A percentile compares a stretch with the other conserved stretches of the same genome.
Evolutionary conservation across 495 filamentous ascomycete genomes (phyloP).

Genomic region (Lasiosphaeris hirsuta): DNA sequence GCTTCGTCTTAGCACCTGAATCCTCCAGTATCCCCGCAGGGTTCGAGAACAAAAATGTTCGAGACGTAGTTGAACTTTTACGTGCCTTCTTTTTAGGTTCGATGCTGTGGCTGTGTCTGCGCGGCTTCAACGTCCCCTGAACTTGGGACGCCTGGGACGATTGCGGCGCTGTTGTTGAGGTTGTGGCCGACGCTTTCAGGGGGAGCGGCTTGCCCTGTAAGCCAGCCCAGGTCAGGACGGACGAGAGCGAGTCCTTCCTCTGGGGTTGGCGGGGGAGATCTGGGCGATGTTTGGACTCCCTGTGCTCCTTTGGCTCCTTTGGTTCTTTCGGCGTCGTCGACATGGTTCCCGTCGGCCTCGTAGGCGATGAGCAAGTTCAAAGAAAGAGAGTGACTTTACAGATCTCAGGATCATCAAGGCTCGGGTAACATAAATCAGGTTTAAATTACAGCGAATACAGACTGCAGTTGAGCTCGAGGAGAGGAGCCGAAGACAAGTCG

Average conservation of each 20-base stretch:
- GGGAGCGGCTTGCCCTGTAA: slow-evolving; percentile 19
- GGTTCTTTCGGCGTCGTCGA: slow-evolving; percentile 12
- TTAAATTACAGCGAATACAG: slow-evolving; percentile 11
- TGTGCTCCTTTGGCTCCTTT: slow-evolving; percentile 27
- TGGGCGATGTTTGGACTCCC: slow-evolving; percentile 17
- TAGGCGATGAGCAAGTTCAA: not conserved
- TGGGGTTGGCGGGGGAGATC: slow-evolving; percentile 26
- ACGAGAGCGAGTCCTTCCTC: slow-evolving; percentile 30
- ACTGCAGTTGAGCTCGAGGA: slow-evolving; percentile 3
- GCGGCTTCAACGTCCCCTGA: slow-evolving; percentile 19
- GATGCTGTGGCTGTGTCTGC: slow-evolving; percentile 30
- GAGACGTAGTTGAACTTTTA: slow-evolving; percentile 27
- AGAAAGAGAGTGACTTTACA: slow-evolving; percentile 8
- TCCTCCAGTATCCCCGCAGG: slow-evolving; percentile 18
- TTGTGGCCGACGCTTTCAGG: slow-evolving; percentile 11
- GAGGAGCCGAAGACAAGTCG: slow-evolving; percentile 4
- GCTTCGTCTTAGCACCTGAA: slow-evolving; percentile 28
- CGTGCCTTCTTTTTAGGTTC: slow-evolving; percentile 32
- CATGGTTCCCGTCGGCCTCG: slow-evolving; percentile 9
- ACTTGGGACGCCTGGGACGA: slow-evolving; percentile 7
- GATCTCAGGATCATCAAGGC: slow-evolving; percentile 1
- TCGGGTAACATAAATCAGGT: not conserved
- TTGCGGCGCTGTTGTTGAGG: slow-evolving; percentile 15
- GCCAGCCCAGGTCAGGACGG: slow-evolving; percentile 29
- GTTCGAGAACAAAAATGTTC: slow-evolving; percentile 25